Conservation (phyloP, 495 filamentous ascomycete genomes). For the Hypoxylon intermedium region DNA sequence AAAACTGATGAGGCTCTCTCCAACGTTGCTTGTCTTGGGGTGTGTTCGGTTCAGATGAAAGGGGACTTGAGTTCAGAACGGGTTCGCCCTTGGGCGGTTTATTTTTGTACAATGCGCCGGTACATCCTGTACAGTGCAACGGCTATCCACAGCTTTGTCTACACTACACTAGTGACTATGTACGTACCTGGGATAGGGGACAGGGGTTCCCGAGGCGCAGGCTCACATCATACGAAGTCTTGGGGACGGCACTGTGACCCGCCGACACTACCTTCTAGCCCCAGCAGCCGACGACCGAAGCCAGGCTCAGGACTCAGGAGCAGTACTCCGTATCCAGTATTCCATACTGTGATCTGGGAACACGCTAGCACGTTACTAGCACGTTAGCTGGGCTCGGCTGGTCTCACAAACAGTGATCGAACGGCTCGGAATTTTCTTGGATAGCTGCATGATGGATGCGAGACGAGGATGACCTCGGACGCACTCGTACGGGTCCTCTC, state of each 20-base stretch:
- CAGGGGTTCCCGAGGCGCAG: slow-evolving; percentile 37
- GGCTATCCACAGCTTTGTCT: slow-evolving; percentile 17
- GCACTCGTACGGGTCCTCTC: background rate
- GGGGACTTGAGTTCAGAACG: slow-evolving; percentile 21
- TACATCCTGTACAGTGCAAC: slow-evolving; percentile 30
- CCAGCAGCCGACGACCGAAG: slow-evolving; percentile 10
- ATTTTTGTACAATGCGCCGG: slow-evolving; percentile 36
- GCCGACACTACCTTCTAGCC: slow-evolving; percentile 1
- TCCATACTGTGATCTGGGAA: slow-evolving; percentile 1
- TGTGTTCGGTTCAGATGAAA: slow-evolving; percentile 28
- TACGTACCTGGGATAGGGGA: slow-evolving; percentile 5
- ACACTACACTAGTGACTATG: slow-evolving; percentile 6
- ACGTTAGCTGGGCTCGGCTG: background rate
- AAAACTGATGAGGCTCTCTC: slow-evolving; percentile 32
- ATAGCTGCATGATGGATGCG: slow-evolving; percentile 30
- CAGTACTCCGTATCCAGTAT: slow-evolving; percentile 32
- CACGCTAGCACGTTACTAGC: slow-evolving; percentile 16
- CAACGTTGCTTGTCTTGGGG: slow-evolving; percentile 15
- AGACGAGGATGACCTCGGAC: slow-evolving; percentile 27
- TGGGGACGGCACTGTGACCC: slow-evolving; percentile 31
- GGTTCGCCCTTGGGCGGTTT: slow-evolving; percentile 32
- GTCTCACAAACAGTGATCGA: slow-evolving; percentile 36
- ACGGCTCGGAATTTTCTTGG: slow-evolving; percentile 40
- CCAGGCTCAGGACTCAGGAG: slow-evolving; percentile 3
- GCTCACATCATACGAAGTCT: slow-evolving; percentile 36